These are phyloP conservation scores for Geranium brycei DNA, from an alignment of 345 rosid species.

Conservation along the genomic window DNA sequence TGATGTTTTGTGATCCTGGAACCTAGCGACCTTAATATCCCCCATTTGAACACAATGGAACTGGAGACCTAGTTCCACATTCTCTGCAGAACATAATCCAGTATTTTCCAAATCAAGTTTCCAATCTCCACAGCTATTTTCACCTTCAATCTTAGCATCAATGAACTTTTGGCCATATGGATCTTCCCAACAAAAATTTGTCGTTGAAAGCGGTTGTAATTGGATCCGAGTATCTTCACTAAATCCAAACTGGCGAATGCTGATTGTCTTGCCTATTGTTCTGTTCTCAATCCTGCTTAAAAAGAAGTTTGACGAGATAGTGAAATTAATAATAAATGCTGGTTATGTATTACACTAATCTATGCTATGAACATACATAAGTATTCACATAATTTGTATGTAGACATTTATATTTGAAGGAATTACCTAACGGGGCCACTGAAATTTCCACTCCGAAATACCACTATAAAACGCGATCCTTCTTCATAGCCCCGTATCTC, in stretches of 20 bases:
- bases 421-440: conserved; percentile 80
- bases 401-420: neutral
- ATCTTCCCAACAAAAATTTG: conserved; percentile 83
- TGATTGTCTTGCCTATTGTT: conserved; percentile 36
- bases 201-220: conserved; percentile 58
- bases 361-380: too few relatives aligned
- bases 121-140: conserved; percentile 25
- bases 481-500: conserved; percentile 97
- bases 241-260: conserved; percentile 85
- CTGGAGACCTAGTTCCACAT: conserved; percentile 36
- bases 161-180: conserved; percentile 78
- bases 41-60: conserved; percentile 59
- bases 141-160: conserved; percentile 51
- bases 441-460: conserved; percentile 72
- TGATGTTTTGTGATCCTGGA: conserved; percentile 30
- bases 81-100: conserved; percentile 31
- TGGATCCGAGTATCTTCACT: conserved; percentile 62
- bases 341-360: too few relatives aligned
- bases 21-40: conserved; percentile 55
- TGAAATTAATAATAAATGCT: neutral
- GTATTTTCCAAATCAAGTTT: conserved; percentile 54
- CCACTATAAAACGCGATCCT: conserved; percentile 90
- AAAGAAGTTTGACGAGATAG: conserved; percentile 9
- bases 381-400: too few relatives aligned
- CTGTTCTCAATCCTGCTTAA: conserved; percentile 81